A percentile compares a stretch with the other conserved stretches of the same genome.
phyloP scores from a whole-genome alignment of 257 asterid genomes.

The Salvia miltiorrhiza region DNA sequence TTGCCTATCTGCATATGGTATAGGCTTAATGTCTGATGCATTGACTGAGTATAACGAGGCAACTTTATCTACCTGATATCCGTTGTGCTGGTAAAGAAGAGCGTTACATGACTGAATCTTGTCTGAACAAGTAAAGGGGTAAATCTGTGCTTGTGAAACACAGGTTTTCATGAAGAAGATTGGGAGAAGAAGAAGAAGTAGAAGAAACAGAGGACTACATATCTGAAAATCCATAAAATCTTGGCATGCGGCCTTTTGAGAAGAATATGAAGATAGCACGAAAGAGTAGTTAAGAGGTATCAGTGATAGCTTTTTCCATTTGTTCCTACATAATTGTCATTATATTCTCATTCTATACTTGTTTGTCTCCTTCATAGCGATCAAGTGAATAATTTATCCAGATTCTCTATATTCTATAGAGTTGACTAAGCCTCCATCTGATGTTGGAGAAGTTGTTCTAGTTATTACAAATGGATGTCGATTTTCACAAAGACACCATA shows the following conservation, averaged over 20 bases:
- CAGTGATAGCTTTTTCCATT: slow-evolving; percentile 22
- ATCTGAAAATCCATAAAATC: slow-evolving; percentile 41
- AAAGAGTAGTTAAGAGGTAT: slow-evolving; percentile 20
- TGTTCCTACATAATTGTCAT: slow-evolving; percentile 36
- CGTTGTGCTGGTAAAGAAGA: slow-evolving; percentile 62
- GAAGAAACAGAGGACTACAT: slow-evolving; percentile 20
- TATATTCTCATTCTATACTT: slow-evolving; percentile 11
- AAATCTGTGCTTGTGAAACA: slow-evolving; percentile 24
- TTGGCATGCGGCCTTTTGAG: slow-evolving; percentile 18
- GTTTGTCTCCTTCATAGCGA: slow-evolving; percentile 12
- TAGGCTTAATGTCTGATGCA: slow-evolving; percentile 37
- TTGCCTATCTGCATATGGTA: slow-evolving; percentile 22
- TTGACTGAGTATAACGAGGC: slow-evolving; percentile 46
- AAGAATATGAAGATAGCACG: slow-evolving; percentile 7
- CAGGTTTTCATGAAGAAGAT: neutral
- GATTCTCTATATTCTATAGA: neutral
- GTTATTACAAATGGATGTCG: slow-evolving; percentile 22
- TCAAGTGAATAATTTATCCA: slow-evolving; percentile 6
- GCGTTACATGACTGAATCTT: slow-evolving; percentile 44
- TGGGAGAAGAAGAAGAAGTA: slow-evolving; percentile 23
- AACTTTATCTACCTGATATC: slow-evolving; percentile 30
- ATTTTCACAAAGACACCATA: slow-evolving; percentile 26
- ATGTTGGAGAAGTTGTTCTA: neutral
- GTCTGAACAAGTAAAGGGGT: slow-evolving; percentile 46
- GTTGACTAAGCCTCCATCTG: slow-evolving; percentile 1